Conservation (phyloP, 1,139 yeast genomes). For the Candida glucosophila region DNA sequence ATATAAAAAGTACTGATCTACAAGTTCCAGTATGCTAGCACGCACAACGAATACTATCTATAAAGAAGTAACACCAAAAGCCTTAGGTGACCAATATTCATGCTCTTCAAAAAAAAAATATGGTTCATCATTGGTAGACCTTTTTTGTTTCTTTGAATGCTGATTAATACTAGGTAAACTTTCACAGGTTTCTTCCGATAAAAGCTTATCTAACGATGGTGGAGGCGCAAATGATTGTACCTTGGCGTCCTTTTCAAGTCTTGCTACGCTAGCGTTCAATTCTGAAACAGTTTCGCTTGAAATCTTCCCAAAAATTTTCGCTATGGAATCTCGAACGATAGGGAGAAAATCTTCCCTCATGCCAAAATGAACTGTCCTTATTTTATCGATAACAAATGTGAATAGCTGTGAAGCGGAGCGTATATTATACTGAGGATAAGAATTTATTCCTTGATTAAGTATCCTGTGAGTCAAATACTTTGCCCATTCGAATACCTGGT, state of each 20-base stretch:
- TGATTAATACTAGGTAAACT: too few relatives aligned
- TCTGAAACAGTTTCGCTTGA: background rate
- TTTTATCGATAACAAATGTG: background rate
- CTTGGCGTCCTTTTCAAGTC: background rate
- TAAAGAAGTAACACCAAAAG: conserved; percentile 18
- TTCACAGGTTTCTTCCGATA: too few relatives aligned
- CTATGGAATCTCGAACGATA: background rate
- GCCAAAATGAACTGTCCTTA: background rate
- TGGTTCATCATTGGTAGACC: background rate
- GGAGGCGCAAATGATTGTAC: conserved; percentile 10
- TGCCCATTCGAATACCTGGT: conserved; percentile 8
- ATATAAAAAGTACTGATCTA: conserved; percentile 1
- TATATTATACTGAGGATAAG: too few relatives aligned
- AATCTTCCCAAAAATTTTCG: background rate
- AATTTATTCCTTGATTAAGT: background rate
- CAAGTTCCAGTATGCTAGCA: background rate
- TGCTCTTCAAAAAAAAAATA: conserved; percentile 19
- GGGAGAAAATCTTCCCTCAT: background rate
- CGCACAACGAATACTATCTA: background rate
- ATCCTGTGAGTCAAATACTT: background rate
- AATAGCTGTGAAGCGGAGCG: too few relatives aligned
- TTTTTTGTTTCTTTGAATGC: conserved; percentile 2
- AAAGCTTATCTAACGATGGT: conserved; percentile 17
- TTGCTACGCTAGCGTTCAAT: too few relatives aligned
- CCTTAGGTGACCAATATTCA: conserved; percentile 23